Evolutionary conservation across 2,329 filamentous ascomycete genomes (phyloP).

Genomic region (Penicillium hordei): DNA sequence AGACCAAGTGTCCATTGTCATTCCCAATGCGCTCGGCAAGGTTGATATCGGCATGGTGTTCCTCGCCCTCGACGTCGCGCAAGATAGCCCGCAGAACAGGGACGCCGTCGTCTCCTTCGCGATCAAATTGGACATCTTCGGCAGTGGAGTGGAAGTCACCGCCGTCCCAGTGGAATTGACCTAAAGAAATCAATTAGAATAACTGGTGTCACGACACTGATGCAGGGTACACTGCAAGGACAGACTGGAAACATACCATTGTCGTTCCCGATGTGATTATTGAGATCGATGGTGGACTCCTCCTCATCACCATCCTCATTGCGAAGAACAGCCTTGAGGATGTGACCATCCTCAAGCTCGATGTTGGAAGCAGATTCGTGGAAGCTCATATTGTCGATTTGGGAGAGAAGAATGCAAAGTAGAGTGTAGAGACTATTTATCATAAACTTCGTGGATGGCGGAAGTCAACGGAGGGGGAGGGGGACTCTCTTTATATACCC

Average conservation of each 20-base stretch:
- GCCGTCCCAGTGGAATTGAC: constrained; percentile 50
- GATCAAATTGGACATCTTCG: constrained; percentile 47
- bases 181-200: constrained; percentile 23
- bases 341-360: constrained; percentile 52
- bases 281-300: constrained; percentile 52
- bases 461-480: neutral
- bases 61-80: constrained; percentile 45
- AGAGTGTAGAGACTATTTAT: neutral
- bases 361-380: constrained; percentile 50
- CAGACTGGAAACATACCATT: constrained; percentile 40
- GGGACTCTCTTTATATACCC: constrained; percentile 10
- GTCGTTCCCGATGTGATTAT: constrained; percentile 53
- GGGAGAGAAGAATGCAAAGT: neutral
- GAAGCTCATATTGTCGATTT: constrained; percentile 48
- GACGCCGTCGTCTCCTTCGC: constrained; percentile 53
- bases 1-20: constrained; percentile 49
- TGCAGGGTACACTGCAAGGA: no score
- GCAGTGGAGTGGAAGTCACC: constrained; percentile 50
- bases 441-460: neutral
- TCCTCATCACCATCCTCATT: constrained; percentile 46
- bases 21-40: constrained; percentile 57
- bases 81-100: constrained; percentile 57
- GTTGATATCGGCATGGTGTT: constrained; percentile 51
- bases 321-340: constrained; percentile 48
- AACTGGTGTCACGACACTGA: neutral